Evolutionary conservation across 208 protist genomes (phyloP), one percentile per base, ranked within the genome.

Genomic region (Naegleria lovaniensis): DNA sequence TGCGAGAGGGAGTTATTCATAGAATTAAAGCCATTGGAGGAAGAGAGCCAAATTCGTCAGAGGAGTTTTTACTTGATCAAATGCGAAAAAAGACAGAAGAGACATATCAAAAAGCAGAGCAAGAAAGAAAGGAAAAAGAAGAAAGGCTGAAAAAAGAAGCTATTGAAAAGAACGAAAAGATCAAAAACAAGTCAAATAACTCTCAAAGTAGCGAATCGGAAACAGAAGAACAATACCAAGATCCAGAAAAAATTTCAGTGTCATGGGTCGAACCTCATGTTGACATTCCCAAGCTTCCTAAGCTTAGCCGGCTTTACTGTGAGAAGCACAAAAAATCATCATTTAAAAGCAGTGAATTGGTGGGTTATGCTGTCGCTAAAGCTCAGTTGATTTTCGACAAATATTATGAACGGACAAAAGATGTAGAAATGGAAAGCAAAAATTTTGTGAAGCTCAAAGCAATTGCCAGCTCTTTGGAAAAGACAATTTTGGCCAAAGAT

Each of bases 1-100:
- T 95, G 25, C 94, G 96, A 76, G 96, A 98, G 90, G 96, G 96
- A 48, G 94, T 97, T n/a, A n/a, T 91, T 9, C 6, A 87, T 36
- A 7, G 38, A 75, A 90, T 92, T 59, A 52, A 55, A 38, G 33
- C 38, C 11, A 67, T 89, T 38, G 13, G 25, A 79, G 67, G 67
- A 67, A 40, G n/a, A n/a, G 85, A 67, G 0, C 4, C 19, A 25
- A 59, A 89, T 33, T 15, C 36, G 29, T 52, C 51, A 55, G 38
- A 52, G 51, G 40, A 43, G 25, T 87, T 87, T 11, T 36, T 79
- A n/a, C 9, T 87, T 16, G 38, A 87, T 33, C 19, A 87, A n/a
- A 87, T 87, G 84, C 43, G 51, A 87, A 87, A 87, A 41, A 87
- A 87, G 9, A 87, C 29, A 33, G 51, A 55, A 36, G 79, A 7